Percentiles rank a stretch among this genome's conserved stretches.
These are phyloP conservation scores for Periconia sp. DNA, from an alignment of 2,329 filamentous ascomycete species.

Conservation along the genomic window DNA sequence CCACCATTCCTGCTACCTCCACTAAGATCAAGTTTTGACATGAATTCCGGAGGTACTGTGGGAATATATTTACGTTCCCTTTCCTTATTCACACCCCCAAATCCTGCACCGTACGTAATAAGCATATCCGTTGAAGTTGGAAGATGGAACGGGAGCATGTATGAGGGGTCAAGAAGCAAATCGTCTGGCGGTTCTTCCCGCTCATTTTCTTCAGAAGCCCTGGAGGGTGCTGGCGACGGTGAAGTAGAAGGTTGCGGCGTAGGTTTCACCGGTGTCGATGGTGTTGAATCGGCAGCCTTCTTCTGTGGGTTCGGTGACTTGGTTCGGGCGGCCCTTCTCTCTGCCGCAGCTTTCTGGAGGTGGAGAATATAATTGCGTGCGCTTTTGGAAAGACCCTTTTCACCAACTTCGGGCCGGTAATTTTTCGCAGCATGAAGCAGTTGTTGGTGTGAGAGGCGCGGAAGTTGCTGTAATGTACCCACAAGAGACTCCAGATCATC, in stretches of 20 bases:
- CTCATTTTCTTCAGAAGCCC: conserved; percentile 57
- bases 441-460: conserved; percentile 80
- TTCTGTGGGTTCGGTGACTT: conserved; percentile 37
- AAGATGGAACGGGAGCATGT: conserved; percentile 93
- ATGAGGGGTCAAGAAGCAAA: conserved; percentile 80
- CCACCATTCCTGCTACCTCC: conserved; percentile 39
- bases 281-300: conserved; percentile 34
- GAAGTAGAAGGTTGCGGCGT: conserved; percentile 24
- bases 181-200: conserved; percentile 72
- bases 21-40: conserved; percentile 76
- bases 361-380: conserved; percentile 83
- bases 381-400: conserved; percentile 86
- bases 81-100: conserved; percentile 89
- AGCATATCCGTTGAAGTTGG: conserved; percentile 98
- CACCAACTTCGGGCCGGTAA: conserved; percentile 92
- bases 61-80: conserved; percentile 94
- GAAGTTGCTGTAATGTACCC: conserved; percentile 85
- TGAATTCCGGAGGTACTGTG: conserved; percentile 89
- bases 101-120: conserved; percentile 89
- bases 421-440: conserved; percentile 89
- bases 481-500: conserved; percentile 89
- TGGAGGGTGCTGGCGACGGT: conserved; percentile 35
- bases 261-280: conserved; percentile 35
- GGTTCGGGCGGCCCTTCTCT: conserved; percentile 42
- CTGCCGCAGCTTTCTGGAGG: conserved; percentile 72